These are phyloP conservation scores for Fonsecaea pugnacius DNA, from an alignment of 2,329 filamentous ascomycete species.

Conservation along the genomic window DNA sequence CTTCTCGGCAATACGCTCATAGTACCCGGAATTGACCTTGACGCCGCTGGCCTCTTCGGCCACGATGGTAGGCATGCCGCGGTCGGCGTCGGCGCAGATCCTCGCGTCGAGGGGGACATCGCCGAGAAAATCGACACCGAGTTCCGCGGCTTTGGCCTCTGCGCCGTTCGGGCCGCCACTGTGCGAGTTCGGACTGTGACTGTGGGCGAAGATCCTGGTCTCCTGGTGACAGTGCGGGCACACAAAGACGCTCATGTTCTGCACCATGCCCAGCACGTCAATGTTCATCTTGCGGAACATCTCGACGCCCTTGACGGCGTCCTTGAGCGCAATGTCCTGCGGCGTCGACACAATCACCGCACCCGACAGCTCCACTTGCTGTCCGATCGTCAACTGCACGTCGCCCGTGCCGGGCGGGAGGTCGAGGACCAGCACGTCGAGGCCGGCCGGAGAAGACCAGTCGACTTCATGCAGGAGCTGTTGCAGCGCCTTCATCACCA, in stretches of 20 bases:
- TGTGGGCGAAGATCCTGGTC: slow-evolving; percentile 72
- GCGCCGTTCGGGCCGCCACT: slow-evolving; percentile 62
- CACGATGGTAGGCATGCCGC: slow-evolving; percentile 86
- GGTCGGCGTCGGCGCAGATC: slow-evolving; percentile 86
- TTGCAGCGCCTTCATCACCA: slow-evolving; percentile 97
- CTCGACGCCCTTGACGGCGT: slow-evolving; percentile 87
- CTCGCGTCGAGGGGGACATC: slow-evolving; percentile 85
- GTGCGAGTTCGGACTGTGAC: slow-evolving; percentile 27
- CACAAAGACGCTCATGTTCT: slow-evolving; percentile 86
- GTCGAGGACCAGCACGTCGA: slow-evolving; percentile 89
- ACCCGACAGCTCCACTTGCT: slow-evolving; percentile 89
- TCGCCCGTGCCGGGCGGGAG: slow-evolving; percentile 94
- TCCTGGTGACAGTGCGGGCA: slow-evolving; percentile 78
- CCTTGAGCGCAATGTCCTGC: slow-evolving; percentile 87
- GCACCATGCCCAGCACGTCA: slow-evolving; percentile 79
- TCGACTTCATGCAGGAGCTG: slow-evolving; percentile 94
- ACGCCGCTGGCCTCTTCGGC: slow-evolving; percentile 66
- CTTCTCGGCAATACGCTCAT: slow-evolving; percentile 69
- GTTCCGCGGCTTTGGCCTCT: slow-evolving; percentile 68
- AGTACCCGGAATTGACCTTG: slow-evolving; percentile 72
- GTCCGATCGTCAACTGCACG: slow-evolving; percentile 93
- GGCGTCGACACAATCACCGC: slow-evolving; percentile 86
- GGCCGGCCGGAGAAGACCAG: slow-evolving; percentile 54
- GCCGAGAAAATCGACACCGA: slow-evolving; percentile 78
- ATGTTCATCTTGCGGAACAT: slow-evolving; percentile 89